phyloP scores from a whole-genome alignment of 768 basidiomycete species.

The Tulasnella sp. region DNA sequence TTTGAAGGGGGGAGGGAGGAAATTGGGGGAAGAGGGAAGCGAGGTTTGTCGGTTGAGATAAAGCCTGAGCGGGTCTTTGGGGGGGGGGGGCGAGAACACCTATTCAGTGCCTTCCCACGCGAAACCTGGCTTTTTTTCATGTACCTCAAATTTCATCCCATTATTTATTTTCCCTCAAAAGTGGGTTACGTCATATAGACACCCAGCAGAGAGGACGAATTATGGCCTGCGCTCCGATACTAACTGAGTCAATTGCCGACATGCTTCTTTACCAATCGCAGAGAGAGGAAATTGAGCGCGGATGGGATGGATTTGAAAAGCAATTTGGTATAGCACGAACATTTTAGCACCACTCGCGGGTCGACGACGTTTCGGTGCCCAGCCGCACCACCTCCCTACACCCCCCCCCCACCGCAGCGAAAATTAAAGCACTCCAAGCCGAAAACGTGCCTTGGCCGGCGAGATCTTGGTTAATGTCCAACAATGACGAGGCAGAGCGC shows the following conservation, averaged over 20 bases:
- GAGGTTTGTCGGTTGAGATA: constrained; percentile 17
- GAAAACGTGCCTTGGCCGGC: neutral
- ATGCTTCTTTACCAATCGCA: neutral
- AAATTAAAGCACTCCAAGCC: neutral
- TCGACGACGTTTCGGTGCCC: neutral
- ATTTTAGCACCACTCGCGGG: neutral
- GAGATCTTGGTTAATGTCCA: neutral
- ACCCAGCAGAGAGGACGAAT: neutral
- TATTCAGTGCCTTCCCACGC: constrained; percentile 6
- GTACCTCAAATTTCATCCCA: neutral
- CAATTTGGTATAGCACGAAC: neutral
- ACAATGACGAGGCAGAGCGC: neutral
- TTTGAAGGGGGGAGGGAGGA: constrained; percentile 19
- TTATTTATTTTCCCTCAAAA: neutral
- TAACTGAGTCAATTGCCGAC: neutral
- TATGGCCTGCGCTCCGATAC: neutral
- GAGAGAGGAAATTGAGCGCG: neutral
- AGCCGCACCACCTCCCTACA: neutral
- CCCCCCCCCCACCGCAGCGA: neutral
- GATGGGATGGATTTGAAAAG: neutral
- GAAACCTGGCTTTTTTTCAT: neutral
- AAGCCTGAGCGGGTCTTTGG: constrained; percentile 12
- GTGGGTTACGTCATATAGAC: neutral
- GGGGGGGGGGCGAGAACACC: neutral
- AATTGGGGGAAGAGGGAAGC: constrained; percentile 3